phyloP scores from a whole-genome alignment of 768 basidiomycete species.

The Ramaria rubella region DNA sequence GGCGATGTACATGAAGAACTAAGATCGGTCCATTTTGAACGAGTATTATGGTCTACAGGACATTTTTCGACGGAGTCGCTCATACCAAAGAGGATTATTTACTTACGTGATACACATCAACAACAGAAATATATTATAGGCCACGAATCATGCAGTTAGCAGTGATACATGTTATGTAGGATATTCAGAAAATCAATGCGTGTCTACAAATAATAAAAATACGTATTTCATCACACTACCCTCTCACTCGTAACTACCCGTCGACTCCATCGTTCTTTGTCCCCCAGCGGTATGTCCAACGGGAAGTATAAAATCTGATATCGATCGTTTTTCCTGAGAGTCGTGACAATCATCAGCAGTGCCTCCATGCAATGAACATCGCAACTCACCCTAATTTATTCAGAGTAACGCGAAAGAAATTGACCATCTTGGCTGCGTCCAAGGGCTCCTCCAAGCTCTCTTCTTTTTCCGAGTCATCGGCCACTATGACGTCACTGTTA shows the following conservation, averaged over 20 bases:
- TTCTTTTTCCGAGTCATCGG: not conserved
- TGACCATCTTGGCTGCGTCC: slow-evolving; percentile 32
- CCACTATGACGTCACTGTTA: slow-evolving; percentile 9
- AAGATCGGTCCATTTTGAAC: slow-evolving; percentile 35
- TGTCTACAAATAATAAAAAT: too few species aligned
- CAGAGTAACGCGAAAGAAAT: slow-evolving; percentile 43
- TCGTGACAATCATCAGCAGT: slow-evolving; percentile 19
- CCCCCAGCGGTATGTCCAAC: slow-evolving; percentile 54
- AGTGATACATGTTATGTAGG: too few species aligned
- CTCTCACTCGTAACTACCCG: slow-evolving; percentile 49
- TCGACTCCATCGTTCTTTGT: slow-evolving; percentile 40
- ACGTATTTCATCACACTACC: slow-evolving; percentile 24
- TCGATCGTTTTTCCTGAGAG: slow-evolving; percentile 48
- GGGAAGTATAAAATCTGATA: slow-evolving; percentile 86
- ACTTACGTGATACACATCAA: not conserved
- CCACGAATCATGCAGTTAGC: too few species aligned
- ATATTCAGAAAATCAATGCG: too few species aligned
- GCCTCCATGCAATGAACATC: not conserved
- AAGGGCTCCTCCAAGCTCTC: slow-evolving; percentile 16
- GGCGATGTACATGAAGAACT: slow-evolving; percentile 36
- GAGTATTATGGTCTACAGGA: slow-evolving; percentile 58
- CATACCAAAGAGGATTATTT: not conserved
- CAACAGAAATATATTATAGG: too few species aligned
- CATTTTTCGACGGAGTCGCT: slow-evolving; percentile 34
- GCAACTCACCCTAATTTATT: slow-evolving; percentile 33